phyloP scores from a whole-genome alignment of 2,329 filamentous ascomycete genomes.

The Paraphaeosphaeria minitans region DNA sequence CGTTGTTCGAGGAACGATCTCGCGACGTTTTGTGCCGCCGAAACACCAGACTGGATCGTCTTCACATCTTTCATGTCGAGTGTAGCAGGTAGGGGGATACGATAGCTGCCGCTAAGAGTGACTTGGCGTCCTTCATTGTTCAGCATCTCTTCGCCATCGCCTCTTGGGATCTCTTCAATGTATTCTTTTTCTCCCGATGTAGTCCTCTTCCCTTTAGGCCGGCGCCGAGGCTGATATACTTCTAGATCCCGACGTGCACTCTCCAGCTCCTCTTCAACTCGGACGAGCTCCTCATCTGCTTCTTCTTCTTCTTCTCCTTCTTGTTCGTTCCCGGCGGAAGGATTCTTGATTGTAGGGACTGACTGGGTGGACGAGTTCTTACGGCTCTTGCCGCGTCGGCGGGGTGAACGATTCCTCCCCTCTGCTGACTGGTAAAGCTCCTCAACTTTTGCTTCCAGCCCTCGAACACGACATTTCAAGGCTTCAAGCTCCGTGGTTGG shows the following conservation, averaged over 20 bases:
- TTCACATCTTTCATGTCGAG: slow-evolving; percentile 41
- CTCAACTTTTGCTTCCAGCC: slow-evolving; percentile 45
- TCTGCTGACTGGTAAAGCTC: slow-evolving; percentile 35
- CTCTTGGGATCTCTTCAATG: slow-evolving; percentile 38
- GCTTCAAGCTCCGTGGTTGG: slow-evolving; percentile 40
- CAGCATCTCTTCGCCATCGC: not conserved
- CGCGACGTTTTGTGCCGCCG: slow-evolving; percentile 42
- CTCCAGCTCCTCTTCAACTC: slow-evolving; percentile 42
- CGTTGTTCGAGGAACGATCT: slow-evolving; percentile 39
- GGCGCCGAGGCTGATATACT: slow-evolving; percentile 24
- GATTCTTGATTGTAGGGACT: slow-evolving; percentile 24
- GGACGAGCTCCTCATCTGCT: slow-evolving; percentile 39
- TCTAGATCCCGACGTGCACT: slow-evolving; percentile 38
- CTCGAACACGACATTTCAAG: slow-evolving; percentile 41
- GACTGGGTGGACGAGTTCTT: slow-evolving; percentile 31
- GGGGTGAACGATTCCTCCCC: slow-evolving; percentile 33
- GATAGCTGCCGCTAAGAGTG: slow-evolving; percentile 42
- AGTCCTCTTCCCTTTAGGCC: slow-evolving; percentile 11
- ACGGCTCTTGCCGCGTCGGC: slow-evolving; percentile 38
- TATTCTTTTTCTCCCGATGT: slow-evolving; percentile 20
- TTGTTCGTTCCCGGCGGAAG: slow-evolving; percentile 18
- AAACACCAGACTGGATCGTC: slow-evolving; percentile 42
- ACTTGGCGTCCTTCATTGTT: slow-evolving; percentile 33
- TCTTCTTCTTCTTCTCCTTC: slow-evolving; percentile 34
- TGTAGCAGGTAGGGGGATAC: slow-evolving; percentile 42